A percentile compares a stretch with the other conserved stretches of the same genome.
Evolutionary conservation across 345 rosid species (phyloP).

Genomic region (Punica granatum): DNA sequence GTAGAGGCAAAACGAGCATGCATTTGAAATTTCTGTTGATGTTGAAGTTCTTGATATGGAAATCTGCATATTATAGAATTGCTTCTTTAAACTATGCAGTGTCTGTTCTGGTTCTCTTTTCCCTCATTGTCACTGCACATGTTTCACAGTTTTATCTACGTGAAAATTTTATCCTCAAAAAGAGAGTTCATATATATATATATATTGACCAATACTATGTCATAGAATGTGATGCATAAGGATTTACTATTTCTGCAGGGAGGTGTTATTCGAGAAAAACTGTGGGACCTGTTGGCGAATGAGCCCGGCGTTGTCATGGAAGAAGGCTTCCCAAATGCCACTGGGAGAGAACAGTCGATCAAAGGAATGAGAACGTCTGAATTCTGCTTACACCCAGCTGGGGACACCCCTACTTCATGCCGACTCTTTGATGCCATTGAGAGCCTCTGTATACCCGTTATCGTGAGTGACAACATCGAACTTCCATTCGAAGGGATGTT

Average conservation of each 20-base stretch:
- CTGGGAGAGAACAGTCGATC: constrained; percentile 83
- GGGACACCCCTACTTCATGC: constrained; percentile 96
- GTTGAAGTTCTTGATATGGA: neutral
- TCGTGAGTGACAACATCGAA: constrained; percentile 79
- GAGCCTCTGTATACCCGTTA: constrained; percentile 90
- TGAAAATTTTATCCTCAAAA: no score
- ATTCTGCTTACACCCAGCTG: constrained; percentile 95
- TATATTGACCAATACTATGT: no score
- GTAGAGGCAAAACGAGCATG: neutral
- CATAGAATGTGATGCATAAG: no score
- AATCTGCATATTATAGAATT: neutral
- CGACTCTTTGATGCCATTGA: constrained; percentile 92
- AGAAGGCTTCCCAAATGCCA: constrained; percentile 97
- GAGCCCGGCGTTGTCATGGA: constrained; percentile 58
- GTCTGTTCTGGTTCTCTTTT: no score
- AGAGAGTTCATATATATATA: no score
- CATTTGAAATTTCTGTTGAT: neutral
- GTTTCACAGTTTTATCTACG: no score
- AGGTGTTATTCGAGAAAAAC: constrained; percentile 67
- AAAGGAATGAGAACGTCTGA: constrained; percentile 86
- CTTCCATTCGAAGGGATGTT: constrained; percentile 88
- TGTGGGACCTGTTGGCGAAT: constrained; percentile 76
- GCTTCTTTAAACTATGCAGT: neutral
- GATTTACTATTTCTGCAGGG: constrained; percentile 38
- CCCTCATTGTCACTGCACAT: no score